phyloP scores from a whole-genome alignment of 768 basidiomycete genomes.

The Xerocomellus dryophilus region DNA sequence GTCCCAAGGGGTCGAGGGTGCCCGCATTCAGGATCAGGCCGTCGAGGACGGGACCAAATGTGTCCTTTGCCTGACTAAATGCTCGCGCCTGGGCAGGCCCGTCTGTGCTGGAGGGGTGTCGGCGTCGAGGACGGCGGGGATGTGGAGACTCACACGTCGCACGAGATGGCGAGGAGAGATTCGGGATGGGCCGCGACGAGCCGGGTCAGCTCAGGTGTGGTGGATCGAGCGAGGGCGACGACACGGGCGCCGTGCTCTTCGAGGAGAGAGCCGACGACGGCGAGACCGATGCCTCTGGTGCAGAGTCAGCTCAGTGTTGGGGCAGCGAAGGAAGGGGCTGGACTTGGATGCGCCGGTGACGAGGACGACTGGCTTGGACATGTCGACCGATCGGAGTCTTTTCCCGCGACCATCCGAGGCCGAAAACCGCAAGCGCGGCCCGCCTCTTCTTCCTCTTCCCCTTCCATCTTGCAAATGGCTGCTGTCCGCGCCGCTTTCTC shows the following conservation, averaged over 20 bases:
- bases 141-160: conserved; percentile 65
- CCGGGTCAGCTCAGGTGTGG: conserved; percentile 58
- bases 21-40: conserved; percentile 86
- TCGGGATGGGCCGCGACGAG: conserved; percentile 41
- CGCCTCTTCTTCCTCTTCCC: conserved; percentile 7
- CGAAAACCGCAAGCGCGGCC: conserved; percentile 14
- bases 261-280: conserved; percentile 66
- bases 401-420: conserved; percentile 27
- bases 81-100: conserved; percentile 53
- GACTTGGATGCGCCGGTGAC: conserved; percentile 87
- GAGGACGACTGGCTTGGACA: conserved; percentile 57
- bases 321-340: not conserved
- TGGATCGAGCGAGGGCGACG: conserved; percentile 71
- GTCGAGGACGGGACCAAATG: conserved; percentile 61
- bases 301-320: not conserved
- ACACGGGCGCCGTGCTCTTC: conserved; percentile 62
- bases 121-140: not conserved
- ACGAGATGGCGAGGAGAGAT: conserved; percentile 53
- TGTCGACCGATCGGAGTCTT: conserved; percentile 4
- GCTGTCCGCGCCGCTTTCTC: conserved; percentile 56
- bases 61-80: conserved; percentile 49
- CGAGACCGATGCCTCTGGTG: conserved; percentile 74
- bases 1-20: conserved; percentile 64
- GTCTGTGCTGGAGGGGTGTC: conserved; percentile 48
- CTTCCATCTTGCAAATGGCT: conserved; percentile 46